Evolutionary conservation across 192 early-diverging fungal genomes (phyloP).

Genomic region (Podila horticola): DNA sequence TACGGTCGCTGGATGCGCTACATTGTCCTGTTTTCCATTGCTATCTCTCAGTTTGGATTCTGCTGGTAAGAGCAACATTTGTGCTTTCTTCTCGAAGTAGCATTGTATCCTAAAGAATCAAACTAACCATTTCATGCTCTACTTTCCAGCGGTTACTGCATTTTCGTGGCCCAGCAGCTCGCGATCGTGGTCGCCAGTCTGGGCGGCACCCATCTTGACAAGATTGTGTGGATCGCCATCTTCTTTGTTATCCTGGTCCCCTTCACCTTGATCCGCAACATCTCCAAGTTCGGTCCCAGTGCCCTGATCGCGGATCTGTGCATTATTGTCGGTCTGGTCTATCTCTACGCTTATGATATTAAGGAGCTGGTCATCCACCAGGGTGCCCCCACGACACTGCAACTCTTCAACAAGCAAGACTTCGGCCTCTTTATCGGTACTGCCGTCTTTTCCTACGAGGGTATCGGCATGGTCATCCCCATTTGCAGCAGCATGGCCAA

Average conservation of each 20-base stretch:
- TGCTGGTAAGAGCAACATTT: slow-evolving; percentile 66
- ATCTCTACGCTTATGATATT: slow-evolving; percentile 80
- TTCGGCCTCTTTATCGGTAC: slow-evolving; percentile 56
- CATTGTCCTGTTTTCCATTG: slow-evolving; percentile 72
- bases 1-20: slow-evolving; percentile 73
- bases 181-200: slow-evolving; percentile 73
- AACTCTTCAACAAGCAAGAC: slow-evolving; percentile 58
- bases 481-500: slow-evolving; percentile 86
- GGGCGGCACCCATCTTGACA: slow-evolving; percentile 68
- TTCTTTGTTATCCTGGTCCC: slow-evolving; percentile 79
- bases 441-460: slow-evolving; percentile 94
- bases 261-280: slow-evolving; percentile 85
- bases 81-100: background rate
- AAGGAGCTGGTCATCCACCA: slow-evolving; percentile 65
- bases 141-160: slow-evolving; percentile 65
- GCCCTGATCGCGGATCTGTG: slow-evolving; percentile 89
- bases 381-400: slow-evolving; percentile 61
- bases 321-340: slow-evolving; percentile 82
- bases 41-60: slow-evolving; percentile 83
- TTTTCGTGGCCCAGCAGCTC: slow-evolving; percentile 90
- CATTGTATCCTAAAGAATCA: too few species aligned
- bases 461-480: slow-evolving; percentile 86
- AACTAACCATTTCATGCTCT: too few species aligned
- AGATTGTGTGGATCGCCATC: slow-evolving; percentile 76
- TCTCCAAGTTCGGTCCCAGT: slow-evolving; percentile 81